Evolutionary conservation across 352 stramenopile species (phyloP).

Genomic region (Chrysophaeum taylorii): DNA sequence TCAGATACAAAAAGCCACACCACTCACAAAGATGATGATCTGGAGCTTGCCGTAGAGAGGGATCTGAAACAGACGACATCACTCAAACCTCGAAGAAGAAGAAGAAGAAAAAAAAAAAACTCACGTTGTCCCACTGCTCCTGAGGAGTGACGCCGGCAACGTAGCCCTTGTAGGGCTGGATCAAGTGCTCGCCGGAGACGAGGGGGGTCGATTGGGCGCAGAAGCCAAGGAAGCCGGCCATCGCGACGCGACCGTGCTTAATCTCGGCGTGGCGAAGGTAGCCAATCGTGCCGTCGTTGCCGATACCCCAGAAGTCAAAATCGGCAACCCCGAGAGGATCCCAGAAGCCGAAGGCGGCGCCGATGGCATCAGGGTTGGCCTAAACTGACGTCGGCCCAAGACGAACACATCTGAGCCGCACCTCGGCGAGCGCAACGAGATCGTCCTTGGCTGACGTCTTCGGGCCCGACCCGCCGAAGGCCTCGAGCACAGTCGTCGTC

Average conservation of each 20-base stretch:
- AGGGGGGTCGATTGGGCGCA: conserved; percentile 32
- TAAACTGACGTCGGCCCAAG: too few species aligned
- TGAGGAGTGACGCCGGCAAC: conserved; percentile 26
- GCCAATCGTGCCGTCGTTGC: conserved; percentile 16
- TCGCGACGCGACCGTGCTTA: conserved; percentile 28
- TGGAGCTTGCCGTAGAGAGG: conserved; percentile 7
- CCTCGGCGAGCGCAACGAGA: conserved; percentile 9
- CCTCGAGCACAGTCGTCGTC: neutral
- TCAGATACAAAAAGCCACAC: too few species aligned
- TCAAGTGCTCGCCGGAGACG: conserved; percentile 26
- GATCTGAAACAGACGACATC: too few species aligned
- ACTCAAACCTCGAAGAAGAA: too few species aligned
- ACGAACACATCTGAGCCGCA: too few species aligned
- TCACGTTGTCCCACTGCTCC: conserved; percentile 41
- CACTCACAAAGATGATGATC: too few species aligned
- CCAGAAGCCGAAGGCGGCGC: neutral
- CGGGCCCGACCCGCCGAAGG: too few species aligned
- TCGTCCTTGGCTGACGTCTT: conserved; percentile 10
- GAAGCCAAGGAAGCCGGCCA: conserved; percentile 31
- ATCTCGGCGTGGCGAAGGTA: conserved; percentile 26
- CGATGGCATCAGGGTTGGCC: neutral
- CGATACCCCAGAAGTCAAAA: conserved; percentile 7
- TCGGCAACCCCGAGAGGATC: too few species aligned
- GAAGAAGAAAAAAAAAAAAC: too few species aligned
- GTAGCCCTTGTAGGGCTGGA: conserved; percentile 15